Evolutionary conservation across 129 eudicot genomes (phyloP).

Genomic region (Tanacetum coccineum): DNA sequence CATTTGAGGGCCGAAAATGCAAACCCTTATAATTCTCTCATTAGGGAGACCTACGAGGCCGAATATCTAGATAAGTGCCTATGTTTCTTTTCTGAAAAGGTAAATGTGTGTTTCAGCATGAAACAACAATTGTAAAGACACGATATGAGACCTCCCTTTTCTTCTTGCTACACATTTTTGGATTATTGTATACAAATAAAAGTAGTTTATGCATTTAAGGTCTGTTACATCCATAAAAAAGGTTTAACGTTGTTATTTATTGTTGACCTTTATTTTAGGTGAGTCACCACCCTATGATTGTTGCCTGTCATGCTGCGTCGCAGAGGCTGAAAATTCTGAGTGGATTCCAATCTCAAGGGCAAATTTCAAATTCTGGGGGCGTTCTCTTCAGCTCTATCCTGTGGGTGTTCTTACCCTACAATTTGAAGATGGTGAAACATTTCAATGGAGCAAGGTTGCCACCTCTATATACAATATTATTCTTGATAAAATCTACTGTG

Average conservation of each 20-base stretch:
- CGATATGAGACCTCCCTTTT: not conserved
- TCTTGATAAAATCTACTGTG: conserved; percentile 91
- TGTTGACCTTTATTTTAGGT: conserved; percentile 44
- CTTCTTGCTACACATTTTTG: conserved; percentile 2
- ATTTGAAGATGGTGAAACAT: conserved; percentile 93
- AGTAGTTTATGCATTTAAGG: not conserved
- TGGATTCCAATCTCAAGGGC: conserved; percentile 93
- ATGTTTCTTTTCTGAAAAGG: conserved; percentile 95
- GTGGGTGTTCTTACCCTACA: conserved; percentile 83
- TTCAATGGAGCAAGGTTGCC: conserved; percentile 92
- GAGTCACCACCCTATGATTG: conserved; percentile 95
- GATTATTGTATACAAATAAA: not conserved
- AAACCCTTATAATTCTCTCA: conserved; percentile 96
- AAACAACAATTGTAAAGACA: conserved; percentile 1
- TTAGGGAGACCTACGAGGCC: conserved; percentile 97
- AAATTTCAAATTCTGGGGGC: conserved; percentile 73
- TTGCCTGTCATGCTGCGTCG: conserved; percentile 94
- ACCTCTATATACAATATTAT: no score
- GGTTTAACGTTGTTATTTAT: not conserved
- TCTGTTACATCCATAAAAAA: not conserved
- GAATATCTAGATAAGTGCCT: conserved; percentile 96
- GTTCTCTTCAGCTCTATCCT: conserved; percentile 91
- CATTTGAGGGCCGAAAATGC: conserved; percentile 96
- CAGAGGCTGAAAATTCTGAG: conserved; percentile 97
- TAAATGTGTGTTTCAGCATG: conserved; percentile 18